Percentiles rank a stretch among this genome's conserved stretches.
Evolutionary conservation across 306 rosid species (phyloP).

Genomic region (Casuarina cunninghamiana): DNA sequence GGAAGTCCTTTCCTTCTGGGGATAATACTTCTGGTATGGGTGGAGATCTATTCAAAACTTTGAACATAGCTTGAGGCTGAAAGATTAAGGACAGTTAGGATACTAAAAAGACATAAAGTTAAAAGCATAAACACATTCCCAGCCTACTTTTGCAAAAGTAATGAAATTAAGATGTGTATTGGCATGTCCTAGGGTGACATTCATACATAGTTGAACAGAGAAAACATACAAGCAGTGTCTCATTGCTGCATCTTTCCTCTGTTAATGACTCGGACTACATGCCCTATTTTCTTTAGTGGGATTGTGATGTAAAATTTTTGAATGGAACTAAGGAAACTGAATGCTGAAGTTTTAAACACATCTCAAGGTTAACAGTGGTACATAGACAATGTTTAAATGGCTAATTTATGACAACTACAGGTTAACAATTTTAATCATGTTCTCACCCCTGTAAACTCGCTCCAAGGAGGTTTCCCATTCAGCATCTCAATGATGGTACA

Average conservation of each 20-base stretch:
- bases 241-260: background rate
- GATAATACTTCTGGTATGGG: constrained; percentile 75
- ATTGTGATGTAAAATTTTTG: no score
- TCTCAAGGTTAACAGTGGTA: background rate
- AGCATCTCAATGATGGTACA: constrained; percentile 93
- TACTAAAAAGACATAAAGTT: constrained; percentile 12
- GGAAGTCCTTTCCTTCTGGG: constrained; percentile 77
- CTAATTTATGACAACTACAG: constrained; percentile 9
- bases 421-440: constrained; percentile 22
- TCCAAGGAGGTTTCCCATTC: constrained; percentile 95
- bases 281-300: no score
- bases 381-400: constrained; percentile 9
- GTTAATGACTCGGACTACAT: no score
- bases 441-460: constrained; percentile 77
- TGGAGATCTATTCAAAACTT: constrained; percentile 75
- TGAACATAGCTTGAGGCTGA: constrained; percentile 99
- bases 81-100: constrained; percentile 26
- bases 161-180: constrained; percentile 21
- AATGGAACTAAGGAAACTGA: no score
- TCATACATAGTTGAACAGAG: background rate
- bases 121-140: constrained; percentile 5
- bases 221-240: background rate
- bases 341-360: no score
- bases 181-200: constrained; percentile 9
- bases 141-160: background rate